phyloP scores from a whole-genome alignment of 1,284 basidiomycete species.

The Mycosarcoma mackinlayi region DNA sequence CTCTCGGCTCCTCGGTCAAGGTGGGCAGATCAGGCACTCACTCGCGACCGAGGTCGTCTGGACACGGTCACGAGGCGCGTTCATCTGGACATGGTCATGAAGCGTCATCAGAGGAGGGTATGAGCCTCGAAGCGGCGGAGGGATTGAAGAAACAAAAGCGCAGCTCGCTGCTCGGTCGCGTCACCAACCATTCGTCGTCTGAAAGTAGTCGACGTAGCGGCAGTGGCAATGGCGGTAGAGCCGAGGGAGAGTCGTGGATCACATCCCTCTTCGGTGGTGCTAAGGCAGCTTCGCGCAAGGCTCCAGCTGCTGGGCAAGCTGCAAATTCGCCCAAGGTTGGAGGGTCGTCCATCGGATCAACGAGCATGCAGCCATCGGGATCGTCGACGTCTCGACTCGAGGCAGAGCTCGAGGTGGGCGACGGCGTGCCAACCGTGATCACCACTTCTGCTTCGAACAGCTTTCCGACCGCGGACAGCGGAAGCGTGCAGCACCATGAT shows the following conservation, averaged over 20 bases:
- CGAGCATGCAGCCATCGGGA: constrained; percentile 12
- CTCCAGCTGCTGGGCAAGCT: background rate
- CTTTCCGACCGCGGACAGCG: constrained; percentile 20
- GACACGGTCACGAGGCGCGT: constrained; percentile 22
- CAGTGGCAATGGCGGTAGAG: constrained; percentile 12
- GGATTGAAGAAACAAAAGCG: constrained; percentile 18
- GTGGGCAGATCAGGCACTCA: constrained; percentile 19
- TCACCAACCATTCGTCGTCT: constrained; percentile 20
- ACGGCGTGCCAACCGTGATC: constrained; percentile 15
- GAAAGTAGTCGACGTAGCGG: constrained; percentile 22
- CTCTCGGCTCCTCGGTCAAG: constrained; percentile 22
- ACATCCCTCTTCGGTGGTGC: constrained; percentile 18
- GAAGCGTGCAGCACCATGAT: constrained; percentile 9
- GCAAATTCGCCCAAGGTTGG: constrained; percentile 11
- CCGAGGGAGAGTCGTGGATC: constrained; percentile 34
- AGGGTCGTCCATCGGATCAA: background rate
- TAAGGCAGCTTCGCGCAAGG: constrained; percentile 8
- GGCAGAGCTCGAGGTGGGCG: background rate
- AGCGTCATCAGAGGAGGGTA: constrained; percentile 31
- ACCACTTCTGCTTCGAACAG: constrained; percentile 26
- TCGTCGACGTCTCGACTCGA: constrained; percentile 7
- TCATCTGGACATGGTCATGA: no score
- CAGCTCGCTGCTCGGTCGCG: constrained; percentile 20
- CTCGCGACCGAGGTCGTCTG: constrained; percentile 19
- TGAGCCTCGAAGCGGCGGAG: constrained; percentile 21